Evolutionary conservation across 768 basidiomycete genomes (phyloP), one percentile per base, ranked within the genome.

Genomic region (Amanita inopinata): DNA sequence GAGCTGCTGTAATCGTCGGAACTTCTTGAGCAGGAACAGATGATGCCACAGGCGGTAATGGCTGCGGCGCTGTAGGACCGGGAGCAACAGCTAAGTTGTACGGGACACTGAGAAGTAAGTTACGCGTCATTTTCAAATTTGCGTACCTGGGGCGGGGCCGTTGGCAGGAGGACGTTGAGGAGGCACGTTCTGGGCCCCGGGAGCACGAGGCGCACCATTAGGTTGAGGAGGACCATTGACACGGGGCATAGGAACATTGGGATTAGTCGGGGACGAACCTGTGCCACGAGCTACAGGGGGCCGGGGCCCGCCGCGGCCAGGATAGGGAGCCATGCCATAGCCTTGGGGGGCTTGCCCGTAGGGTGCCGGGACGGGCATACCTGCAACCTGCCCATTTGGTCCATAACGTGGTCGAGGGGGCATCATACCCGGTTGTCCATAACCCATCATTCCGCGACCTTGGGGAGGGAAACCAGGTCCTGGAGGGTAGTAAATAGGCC

Each of bases 341-440:
- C 71, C 72, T 59, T 82, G 83, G 40, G 83, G 84, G 48, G 83
- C 74, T 53, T 78, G 81, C 20, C 74, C 76, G 51, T 89, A 89
- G 23, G 83, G 77, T 25, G 70, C 69, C 20, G 83, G 74, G 18
- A 87, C 70, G 43, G 83, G 81, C 72, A 91, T 85, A 45, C 84
- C 84, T 42, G 78, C 69, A 53, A 80, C 76, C 58, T 77, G 80
- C 35, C 74, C 74, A 55, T 81, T 74, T 49, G 86, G 84, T 33
- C 77, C 73, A 61, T 85, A 88, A 54, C 87, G 84, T 51, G 85
- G 80, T 59, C 87, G 85, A 65, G 85, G 86, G 51, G 87, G 85
- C 66, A 88, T 76, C 75, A 88, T 86, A 48, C 84, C 78, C 8
- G 84, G 85, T 52, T 86, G 86, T 47, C 79, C 73, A 67, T 91